A percentile compares a stretch with the other conserved stretches of the same genome.
These are phyloP conservation scores for Agaricus bisporus DNA, from an alignment of 768 basidiomycete species.

Conservation along the genomic window DNA sequence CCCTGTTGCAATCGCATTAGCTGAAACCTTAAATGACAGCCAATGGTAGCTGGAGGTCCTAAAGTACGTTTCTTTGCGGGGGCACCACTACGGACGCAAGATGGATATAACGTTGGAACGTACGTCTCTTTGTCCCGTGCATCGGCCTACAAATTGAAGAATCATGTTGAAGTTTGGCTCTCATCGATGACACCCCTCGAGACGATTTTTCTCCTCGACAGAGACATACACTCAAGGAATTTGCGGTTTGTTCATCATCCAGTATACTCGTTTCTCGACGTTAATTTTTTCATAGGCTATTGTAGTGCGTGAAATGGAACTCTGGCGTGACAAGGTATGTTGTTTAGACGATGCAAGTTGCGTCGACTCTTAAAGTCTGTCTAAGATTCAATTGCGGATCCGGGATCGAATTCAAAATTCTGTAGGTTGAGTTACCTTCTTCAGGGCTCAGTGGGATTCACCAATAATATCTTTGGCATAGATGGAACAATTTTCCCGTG, in stretches of 20 bases:
- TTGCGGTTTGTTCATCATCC: slow-evolving; percentile 45
- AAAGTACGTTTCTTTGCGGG: slow-evolving; percentile 87
- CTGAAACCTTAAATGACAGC: slow-evolving; percentile 33
- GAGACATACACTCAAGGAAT: slow-evolving; percentile 89
- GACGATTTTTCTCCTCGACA: slow-evolving; percentile 85
- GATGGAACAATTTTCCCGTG: slow-evolving; percentile 96
- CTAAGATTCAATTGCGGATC: slow-evolving; percentile 80
- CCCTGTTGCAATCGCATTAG: slow-evolving; percentile 1
- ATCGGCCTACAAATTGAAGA: background rate
- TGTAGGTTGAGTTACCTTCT: slow-evolving; percentile 31
- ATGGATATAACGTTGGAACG: slow-evolving; percentile 88
- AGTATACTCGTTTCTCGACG: background rate
- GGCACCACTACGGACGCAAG: slow-evolving; percentile 81
- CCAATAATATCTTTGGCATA: slow-evolving; percentile 18
- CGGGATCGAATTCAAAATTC: slow-evolving; percentile 90
- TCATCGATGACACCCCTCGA: slow-evolving; percentile 79
- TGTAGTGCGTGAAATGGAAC: slow-evolving; percentile 91
- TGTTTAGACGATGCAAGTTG: background rate
- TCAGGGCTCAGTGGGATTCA: background rate
- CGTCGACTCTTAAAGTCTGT: background rate
- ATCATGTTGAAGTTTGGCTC: slow-evolving; percentile 50
- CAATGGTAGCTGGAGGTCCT: slow-evolving; percentile 60
- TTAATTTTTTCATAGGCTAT: slow-evolving; percentile 48
- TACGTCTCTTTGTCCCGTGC: slow-evolving; percentile 25
- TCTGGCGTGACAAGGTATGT: slow-evolving; percentile 87